Conservation (phyloP, 139 green algal genomes). For the Bryopsis sp. region DNA sequence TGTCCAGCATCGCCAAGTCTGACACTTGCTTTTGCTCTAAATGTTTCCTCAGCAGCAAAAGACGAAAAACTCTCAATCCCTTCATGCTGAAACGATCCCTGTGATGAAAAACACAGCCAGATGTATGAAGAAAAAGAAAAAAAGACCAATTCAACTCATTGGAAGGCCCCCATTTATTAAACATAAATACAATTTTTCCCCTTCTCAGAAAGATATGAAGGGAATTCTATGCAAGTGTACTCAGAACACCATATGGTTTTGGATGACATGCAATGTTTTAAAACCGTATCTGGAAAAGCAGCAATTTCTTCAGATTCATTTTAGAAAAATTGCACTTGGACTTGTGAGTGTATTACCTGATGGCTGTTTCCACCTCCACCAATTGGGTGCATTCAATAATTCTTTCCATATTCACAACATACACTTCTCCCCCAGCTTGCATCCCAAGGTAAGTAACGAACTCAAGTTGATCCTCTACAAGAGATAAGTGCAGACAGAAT, state of each 20-base stretch:
- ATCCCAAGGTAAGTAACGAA: conserved; percentile 10
- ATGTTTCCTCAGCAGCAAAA: conserved; percentile 4
- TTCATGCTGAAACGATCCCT: conserved; percentile 15
- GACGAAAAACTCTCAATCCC: conserved; percentile 11
- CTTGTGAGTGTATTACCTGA: neutral
- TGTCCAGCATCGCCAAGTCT: conserved; percentile 12
- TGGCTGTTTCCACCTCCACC: neutral
- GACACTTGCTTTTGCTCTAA: conserved; percentile 16
- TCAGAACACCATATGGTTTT: too few relatives aligned
- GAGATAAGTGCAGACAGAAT: too few relatives aligned
- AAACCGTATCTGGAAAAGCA: too few relatives aligned
- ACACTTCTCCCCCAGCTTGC: conserved; percentile 6
- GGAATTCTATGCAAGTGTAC: too few relatives aligned
- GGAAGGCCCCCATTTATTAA: too few relatives aligned
- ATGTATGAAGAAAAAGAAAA: too few relatives aligned
- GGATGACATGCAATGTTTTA: too few relatives aligned
- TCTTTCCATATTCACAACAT: neutral
- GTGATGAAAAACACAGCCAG: neutral
- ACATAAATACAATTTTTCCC: too few relatives aligned
- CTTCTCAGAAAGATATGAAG: neutral
- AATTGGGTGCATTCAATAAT: conserved; percentile 16
- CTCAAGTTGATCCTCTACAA: conserved; percentile 15
- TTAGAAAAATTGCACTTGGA: too few relatives aligned
- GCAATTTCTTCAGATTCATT: too few relatives aligned
- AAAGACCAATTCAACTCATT: too few relatives aligned